Percentiles rank a stretch among this genome's conserved stretches.
These are phyloP conservation scores for Chalciporus pseudorubinellus DNA, from an alignment of 768 basidiomycete genomes.

Conservation along the genomic window DNA sequence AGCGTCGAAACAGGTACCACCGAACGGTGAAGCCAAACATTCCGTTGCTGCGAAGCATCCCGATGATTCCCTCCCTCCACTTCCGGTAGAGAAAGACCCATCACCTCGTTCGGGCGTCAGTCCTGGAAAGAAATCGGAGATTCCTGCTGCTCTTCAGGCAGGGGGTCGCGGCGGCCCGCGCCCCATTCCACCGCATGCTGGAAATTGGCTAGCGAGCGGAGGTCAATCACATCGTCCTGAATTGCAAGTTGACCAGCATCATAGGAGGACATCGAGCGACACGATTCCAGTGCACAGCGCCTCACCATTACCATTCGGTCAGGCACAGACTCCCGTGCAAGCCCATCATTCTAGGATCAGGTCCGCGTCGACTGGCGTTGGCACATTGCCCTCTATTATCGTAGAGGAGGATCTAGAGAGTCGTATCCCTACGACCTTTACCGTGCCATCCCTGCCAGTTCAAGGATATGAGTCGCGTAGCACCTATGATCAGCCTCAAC, in stretches of 20 bases:
- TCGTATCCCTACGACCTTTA: conserved; percentile 1
- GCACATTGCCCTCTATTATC: conserved; percentile 17
- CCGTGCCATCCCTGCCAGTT: conserved; percentile 1
- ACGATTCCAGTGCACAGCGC: conserved; percentile 9
- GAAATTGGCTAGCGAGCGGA: conserved; percentile 8
- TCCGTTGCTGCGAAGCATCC: conserved; percentile 13
- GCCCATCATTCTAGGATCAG: conserved; percentile 2
- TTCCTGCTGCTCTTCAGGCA: conserved; percentile 47
- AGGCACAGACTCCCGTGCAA: conserved; percentile 6
- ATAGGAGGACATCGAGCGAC: conserved; percentile 14
- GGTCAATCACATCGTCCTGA: conserved; percentile 10
- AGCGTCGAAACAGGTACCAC: conserved; percentile 6
- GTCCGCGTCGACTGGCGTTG: neutral
- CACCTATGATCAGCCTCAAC: neutral
- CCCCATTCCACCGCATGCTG: conserved; percentile 17
- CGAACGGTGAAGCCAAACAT: conserved; percentile 7
- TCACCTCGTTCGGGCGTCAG: conserved; percentile 17
- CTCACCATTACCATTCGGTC: conserved; percentile 4
- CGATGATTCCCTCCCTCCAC: conserved; percentile 40
- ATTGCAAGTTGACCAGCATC: conserved; percentile 2
- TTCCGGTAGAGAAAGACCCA: conserved; percentile 32
- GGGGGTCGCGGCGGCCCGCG: conserved; percentile 26
- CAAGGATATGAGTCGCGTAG: neutral
- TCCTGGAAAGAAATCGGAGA: conserved; percentile 16
- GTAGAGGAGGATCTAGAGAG: conserved; percentile 11